Evolutionary conservation across 257 asterid genomes (phyloP), one percentile per base, ranked within the genome.

Genomic region (Leptodermis oblonga): DNA sequence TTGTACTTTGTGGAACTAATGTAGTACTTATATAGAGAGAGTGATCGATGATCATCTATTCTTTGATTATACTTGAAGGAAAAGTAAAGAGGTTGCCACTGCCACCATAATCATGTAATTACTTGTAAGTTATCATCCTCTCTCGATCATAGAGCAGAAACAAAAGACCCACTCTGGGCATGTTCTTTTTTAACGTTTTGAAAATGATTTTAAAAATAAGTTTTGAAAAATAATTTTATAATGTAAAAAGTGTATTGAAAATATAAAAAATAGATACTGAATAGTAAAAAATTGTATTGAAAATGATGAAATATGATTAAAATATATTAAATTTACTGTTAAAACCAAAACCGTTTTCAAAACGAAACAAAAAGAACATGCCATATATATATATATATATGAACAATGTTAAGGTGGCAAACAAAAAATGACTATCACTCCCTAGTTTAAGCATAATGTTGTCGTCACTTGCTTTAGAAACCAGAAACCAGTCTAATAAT

Each of bases 31-130:
- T 64, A 17, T 0, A 58, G 14, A 39, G 26, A 33, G 31, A 25
- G 7, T 25, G 18, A 6, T 23, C 9, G 55, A 45, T 6, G 17
- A 62, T 34, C 31, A 42, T 15, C 13, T 43, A 69, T 80, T 78
- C 87, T 84, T 92, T 65, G 89, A 83, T 89, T 86, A 46, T 75
- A 87, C 82, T 85, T 77, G 86, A 73, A 70, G 69, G 54, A 65
- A 70, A 86, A 85, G 89, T 70, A 82, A 78, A n/a, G 25, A 26
- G 39, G 36, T 18, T 61, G 17, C 30, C 30, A 41, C 9, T 4
- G 46, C 49, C 18, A 20, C 3, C 65, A 14, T 49, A 13, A 22
- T 41, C 61, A 55, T 18, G 17, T 26, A 17, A 26, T 28, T 9
- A 55, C 37, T 31, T 53, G 60, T 53, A 53, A 53, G 60, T 23